Conservation (phyloP, 1,284 basidiomycete species). For the Irpex lacteus region DNA sequence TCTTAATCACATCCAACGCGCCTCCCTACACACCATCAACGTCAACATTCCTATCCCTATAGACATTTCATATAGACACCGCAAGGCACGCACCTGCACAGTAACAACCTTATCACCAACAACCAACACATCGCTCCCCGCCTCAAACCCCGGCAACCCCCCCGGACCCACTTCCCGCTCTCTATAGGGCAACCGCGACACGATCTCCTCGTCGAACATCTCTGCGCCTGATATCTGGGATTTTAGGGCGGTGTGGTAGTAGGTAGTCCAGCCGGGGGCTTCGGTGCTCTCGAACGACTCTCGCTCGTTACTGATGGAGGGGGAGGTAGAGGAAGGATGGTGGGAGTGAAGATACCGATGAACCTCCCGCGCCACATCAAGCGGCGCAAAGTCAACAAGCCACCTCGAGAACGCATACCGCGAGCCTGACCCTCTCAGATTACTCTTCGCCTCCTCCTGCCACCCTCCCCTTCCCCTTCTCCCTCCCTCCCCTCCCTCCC, state of each 20-base stretch:
- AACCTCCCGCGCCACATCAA: slow-evolving; percentile 2
- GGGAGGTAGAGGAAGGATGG: background rate
- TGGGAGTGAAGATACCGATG: background rate
- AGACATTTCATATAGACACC: too few species aligned
- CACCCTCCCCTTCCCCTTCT: background rate
- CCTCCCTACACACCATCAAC: slow-evolving; percentile 1
- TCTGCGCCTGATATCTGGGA: background rate
- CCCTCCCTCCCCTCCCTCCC: too few species aligned
- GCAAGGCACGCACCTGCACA: slow-evolving; percentile 7
- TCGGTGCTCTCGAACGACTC: background rate
- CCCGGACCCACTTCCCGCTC: background rate
- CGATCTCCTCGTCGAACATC: slow-evolving; percentile 4
- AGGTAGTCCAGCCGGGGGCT: background rate
- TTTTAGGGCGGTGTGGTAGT: background rate
- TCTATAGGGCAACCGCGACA: slow-evolving; percentile 5
- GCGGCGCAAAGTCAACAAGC: slow-evolving; percentile 7
- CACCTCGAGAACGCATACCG: slow-evolving; percentile 3
- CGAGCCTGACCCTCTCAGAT: slow-evolving; percentile 3
- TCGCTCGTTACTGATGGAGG: too few species aligned
- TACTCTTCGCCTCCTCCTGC: background rate
- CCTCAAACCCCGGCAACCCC: background rate
- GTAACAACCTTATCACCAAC: slow-evolving; percentile 7
- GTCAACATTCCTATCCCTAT: background rate
- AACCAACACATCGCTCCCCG: slow-evolving; percentile 1
- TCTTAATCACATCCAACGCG: slow-evolving; percentile 1